Evolutionary conservation across 495 filamentous ascomycete genomes (phyloP), one percentile per base, ranked within the genome.

Genomic region (Hypoxylon subgilvum): DNA sequence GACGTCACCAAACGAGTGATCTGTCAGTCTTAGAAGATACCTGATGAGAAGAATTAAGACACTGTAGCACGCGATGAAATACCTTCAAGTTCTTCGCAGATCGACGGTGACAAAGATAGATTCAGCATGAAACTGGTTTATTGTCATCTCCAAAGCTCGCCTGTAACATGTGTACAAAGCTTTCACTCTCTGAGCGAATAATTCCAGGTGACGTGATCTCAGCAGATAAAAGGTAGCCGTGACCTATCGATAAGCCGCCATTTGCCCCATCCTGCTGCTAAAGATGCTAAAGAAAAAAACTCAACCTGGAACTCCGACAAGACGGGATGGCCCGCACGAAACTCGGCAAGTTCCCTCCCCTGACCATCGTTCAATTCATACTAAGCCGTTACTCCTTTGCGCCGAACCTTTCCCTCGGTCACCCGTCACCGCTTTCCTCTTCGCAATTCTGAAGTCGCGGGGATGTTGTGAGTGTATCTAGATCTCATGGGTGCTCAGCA

Each of bases 371-470:
- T n/a, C n/a, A n/a, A n/a, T n/a, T n/a, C n/a, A n/a, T n/a, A n/a
- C n/a, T n/a, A n/a, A n/a, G n/a, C n/a, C n/a, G n/a, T n/a, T n/a
- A 32, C 47, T 58, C 54, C 54, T 25, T 38, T 58, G 47, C 55
- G 46, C 55, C 55, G 32, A 45, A 45, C 7, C 16, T 39, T 21
- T 16, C n/a, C 16, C 6, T 12, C n/a, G 21, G 18, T 12, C 3
- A 3, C 10, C 34, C 27, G 22, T 27, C 23, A 23, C 10, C 5
- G 10, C 7, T 13, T 22, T 48, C 25, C 35, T 34, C 27, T 14
- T 5, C 36, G 1, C 22, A 13, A 2, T 3, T 40, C 10, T 4
- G n/a, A n/a, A n/a, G n/a, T n/a, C n/a, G n/a, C n/a, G n/a, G n/a
- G n/a, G n/a, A n/a, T n/a, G n/a, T n/a, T n/a, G n/a, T n/a, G n/a